A percentile compares a stretch with the other conserved stretches of the same genome.
Conservation (phyloP, 768 basidiomycete species). For the Mycena albidolilacea region DNA sequence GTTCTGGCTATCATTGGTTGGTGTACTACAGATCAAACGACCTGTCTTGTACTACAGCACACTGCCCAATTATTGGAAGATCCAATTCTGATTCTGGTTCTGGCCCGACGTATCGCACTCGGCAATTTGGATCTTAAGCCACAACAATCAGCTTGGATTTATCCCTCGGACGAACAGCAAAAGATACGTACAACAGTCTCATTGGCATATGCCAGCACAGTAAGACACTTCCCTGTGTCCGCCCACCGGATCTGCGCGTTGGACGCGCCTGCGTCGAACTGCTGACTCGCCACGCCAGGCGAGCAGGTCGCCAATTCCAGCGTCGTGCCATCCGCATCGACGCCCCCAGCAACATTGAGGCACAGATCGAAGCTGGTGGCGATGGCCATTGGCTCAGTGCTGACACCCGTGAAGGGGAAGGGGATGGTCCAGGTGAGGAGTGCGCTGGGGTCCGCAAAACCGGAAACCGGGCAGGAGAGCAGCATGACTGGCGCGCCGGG, state of each 20-base stretch:
- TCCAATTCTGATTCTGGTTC: conserved; percentile 28
- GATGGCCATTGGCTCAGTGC: conserved; percentile 24
- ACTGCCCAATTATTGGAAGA: conserved; percentile 26
- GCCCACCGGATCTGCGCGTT: conserved; percentile 24
- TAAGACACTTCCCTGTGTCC: conserved; percentile 28
- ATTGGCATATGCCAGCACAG: conserved; percentile 25
- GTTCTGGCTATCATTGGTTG: conserved; percentile 22
- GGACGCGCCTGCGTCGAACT: conserved; percentile 24
- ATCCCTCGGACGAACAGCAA: conserved; percentile 24
- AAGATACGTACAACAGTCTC: conserved; percentile 27
- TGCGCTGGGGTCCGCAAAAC: conserved; percentile 26
- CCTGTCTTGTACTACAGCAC: conserved; percentile 25
- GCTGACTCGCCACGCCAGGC: conserved; percentile 24
- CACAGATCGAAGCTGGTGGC: conserved; percentile 24
- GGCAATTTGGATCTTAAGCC: conserved; percentile 27
- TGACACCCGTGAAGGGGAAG: conserved; percentile 21
- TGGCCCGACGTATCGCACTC: conserved; percentile 25
- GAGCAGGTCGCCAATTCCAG: conserved; percentile 26
- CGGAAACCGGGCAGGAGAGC: conserved; percentile 26
- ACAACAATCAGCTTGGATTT: conserved; percentile 25
- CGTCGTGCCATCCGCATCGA: conserved; percentile 26
- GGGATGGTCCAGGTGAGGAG: conserved; percentile 24
- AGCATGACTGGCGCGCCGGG: conserved; percentile 27
- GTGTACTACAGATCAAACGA: conserved; percentile 25
- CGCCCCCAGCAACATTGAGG: conserved; percentile 28